These are phyloP conservation scores for Lactarius sp. DNA, from an alignment of 768 basidiomycete species.

Conservation along the genomic window DNA sequence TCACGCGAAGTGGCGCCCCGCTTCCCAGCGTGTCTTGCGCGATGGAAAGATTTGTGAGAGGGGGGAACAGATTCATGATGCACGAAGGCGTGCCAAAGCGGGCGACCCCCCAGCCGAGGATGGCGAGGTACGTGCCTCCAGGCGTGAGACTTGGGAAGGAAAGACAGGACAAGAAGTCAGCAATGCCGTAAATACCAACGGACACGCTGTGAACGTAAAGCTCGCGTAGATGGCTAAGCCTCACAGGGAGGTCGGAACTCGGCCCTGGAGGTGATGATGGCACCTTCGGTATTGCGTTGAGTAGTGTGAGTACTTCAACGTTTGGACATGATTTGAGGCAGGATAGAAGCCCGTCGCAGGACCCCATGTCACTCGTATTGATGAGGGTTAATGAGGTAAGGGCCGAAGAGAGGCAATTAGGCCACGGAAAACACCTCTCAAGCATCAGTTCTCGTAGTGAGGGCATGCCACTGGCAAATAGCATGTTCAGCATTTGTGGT, in stretches of 20 bases:
- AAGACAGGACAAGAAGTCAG: slow-evolving; percentile 1
- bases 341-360: slow-evolving; percentile 1
- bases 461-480: slow-evolving; percentile 7
- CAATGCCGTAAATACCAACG: slow-evolving; percentile 1
- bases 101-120: neutral
- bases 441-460: slow-evolving; percentile 1
- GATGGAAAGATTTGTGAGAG: neutral
- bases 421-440: neutral
- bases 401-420: neutral
- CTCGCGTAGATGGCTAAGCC: neutral
- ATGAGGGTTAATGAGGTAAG: neutral
- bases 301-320: slow-evolving; percentile 5
- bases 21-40: slow-evolving; percentile 1
- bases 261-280: slow-evolving; percentile 7
- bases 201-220: slow-evolving; percentile 7
- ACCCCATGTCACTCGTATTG: neutral
- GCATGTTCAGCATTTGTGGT: neutral
- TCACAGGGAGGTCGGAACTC: slow-evolving; percentile 7
- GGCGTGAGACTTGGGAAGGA: neutral
- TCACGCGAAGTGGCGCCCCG: slow-evolving; percentile 1
- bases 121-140: slow-evolving; percentile 4
- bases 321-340: neutral
- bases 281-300: neutral
- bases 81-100: neutral
- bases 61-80: neutral